phyloP scores from a whole-genome alignment of 2,329 filamentous ascomycete genomes.

The Fusarium siculi region DNA sequence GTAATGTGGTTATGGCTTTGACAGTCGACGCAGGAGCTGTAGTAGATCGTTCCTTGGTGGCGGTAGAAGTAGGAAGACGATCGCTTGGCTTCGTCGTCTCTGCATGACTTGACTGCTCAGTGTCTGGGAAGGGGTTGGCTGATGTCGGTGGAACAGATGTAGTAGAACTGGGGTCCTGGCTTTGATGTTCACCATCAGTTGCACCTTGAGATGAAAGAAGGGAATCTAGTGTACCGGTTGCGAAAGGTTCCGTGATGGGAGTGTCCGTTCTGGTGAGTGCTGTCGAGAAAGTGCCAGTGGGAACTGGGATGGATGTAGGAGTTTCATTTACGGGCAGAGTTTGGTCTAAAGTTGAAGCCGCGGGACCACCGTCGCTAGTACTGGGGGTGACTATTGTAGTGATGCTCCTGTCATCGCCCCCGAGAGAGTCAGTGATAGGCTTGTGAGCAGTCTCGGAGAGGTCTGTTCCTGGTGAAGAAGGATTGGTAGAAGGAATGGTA shows the following conservation, averaged over 20 bases:
- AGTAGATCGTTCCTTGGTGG: neutral
- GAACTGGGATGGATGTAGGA: rapidly evolving
- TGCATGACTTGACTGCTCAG: neutral
- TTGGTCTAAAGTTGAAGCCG: rapidly evolving
- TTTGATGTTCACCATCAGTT: neutral
- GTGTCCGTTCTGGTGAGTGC: neutral
- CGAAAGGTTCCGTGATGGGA: rapidly evolving
- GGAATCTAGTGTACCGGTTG: neutral
- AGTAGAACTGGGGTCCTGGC: rapidly evolving
- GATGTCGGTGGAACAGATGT: neutral
- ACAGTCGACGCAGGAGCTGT: neutral
- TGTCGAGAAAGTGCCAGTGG: rapidly evolving
- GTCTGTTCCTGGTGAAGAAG: rapidly evolving
- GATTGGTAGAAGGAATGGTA: rapidly evolving
- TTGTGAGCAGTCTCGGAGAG: rapidly evolving
- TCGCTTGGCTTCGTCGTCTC: too few relatives aligned
- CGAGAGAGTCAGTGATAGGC: rapidly evolving
- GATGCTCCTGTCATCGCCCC: neutral
- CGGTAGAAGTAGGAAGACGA: neutral
- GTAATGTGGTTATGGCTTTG: neutral
- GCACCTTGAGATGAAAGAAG: rapidly evolving
- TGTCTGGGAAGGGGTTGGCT: too few relatives aligned
- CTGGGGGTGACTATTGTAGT: neutral
- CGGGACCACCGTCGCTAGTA: rapidly evolving
- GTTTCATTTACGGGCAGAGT: neutral